Conservation (phyloP, 306 rosid genomes). For the Sophora flavescens region DNA sequence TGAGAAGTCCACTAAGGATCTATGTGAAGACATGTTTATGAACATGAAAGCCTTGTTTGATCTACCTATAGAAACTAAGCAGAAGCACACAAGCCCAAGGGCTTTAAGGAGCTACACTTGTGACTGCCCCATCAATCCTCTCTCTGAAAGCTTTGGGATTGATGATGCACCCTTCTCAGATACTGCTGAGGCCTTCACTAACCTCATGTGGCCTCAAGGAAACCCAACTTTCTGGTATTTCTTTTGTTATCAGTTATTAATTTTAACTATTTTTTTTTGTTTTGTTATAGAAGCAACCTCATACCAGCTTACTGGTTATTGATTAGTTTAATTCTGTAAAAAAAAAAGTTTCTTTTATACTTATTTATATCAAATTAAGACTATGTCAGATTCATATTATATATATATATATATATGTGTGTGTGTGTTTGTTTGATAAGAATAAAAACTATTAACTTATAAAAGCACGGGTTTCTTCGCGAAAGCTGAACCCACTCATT, state of each 20-base stretch:
- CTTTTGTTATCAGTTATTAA: neutral
- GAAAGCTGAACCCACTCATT: neutral
- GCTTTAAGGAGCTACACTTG: conserved; percentile 56
- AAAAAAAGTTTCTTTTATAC: too few relatives aligned
- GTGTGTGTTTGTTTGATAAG: too few relatives aligned
- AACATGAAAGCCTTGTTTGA: conserved; percentile 55
- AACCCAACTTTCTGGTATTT: conserved; percentile 58
- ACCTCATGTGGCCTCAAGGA: conserved; percentile 74
- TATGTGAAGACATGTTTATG: conserved; percentile 49
- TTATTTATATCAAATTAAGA: too few relatives aligned
- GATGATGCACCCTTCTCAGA: conserved; percentile 33
- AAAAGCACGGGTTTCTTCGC: neutral
- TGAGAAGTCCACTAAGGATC: conserved; percentile 12
- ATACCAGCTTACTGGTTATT: neutral
- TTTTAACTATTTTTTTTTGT: neutral
- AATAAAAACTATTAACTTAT: too few relatives aligned
- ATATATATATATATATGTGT: too few relatives aligned
- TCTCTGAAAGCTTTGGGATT: conserved; percentile 65
- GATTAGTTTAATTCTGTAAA: neutral
- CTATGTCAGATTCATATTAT: too few relatives aligned
- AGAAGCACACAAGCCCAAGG: conserved; percentile 47
- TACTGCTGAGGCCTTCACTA: conserved; percentile 53
- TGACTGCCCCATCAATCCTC: conserved; percentile 48
- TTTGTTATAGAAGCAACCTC: neutral
- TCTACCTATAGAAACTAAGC: conserved; percentile 65